Base-by-base conservation (phyloP, 108 stramenopile genomes). In the Discostella pseudostelligera region DNA sequence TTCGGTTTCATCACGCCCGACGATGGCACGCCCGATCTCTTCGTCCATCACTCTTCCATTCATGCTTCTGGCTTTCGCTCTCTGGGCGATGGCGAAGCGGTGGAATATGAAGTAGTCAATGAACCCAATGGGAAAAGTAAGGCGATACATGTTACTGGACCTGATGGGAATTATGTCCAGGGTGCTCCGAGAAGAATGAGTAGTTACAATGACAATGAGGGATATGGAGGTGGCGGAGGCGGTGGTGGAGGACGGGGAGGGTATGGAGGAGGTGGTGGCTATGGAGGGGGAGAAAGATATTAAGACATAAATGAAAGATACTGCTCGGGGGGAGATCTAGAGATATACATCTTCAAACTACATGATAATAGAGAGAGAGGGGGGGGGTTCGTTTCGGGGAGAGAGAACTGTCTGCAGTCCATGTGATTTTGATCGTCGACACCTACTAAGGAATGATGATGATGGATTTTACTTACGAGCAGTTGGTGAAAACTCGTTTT, bases 1-100 rank as follows among this genome's bases (percentile, higher is more conserved):
- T 92, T 88, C 60, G 92, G 92, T n/a, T 93, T 93, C 74, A 78
- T 93, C 63, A 61, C 69, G 13, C 92, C 88, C 4, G 82, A 86
- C 36, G 79, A 77, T 56, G 81, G 79, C 0, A 45, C 59, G 14
- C 28, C 39, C 7, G 84, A 85, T 22, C 39, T 85, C 7, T 85
- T 81, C 59, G 84, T 81, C 0, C 80, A 81, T 48, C 80, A 81
- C 24, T 54, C 50, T 19, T 28, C 65, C 25, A 68, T 81, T 56
- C 78, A 79, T 46, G 69, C 82, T 25, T 19, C 59, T 8, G 84
- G 84, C 19, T 85, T 85, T 56, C 81, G 84, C 22, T 81, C 82
- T 5, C 67, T 85, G 26, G 82, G 75, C 8, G 81, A 82, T 42
- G 80, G 80, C 21, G 85, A 86, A 39, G 3, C 44, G 5, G 85